A percentile compares a stretch with the other conserved stretches of the same genome.
Conservation (phyloP, 1,284 basidiomycete genomes). For the Ganoderma lingzhi region DNA sequence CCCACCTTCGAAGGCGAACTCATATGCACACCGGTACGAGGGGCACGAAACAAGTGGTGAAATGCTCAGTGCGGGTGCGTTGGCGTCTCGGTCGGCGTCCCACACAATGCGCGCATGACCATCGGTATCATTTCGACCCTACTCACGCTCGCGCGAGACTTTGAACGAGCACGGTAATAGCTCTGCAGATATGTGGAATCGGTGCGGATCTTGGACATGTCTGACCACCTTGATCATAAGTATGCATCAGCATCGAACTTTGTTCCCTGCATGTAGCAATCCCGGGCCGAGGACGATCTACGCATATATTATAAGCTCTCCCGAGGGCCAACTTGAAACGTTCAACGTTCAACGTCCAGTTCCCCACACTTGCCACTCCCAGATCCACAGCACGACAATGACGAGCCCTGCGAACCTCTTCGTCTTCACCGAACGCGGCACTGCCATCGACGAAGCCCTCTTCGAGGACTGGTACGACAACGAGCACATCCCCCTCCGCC, state of each 20-base stretch:
- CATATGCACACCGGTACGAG: no score
- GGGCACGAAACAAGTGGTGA: no score
- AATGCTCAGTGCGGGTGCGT: not conserved
- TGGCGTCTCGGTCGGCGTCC: not conserved
- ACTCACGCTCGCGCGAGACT: not conserved
- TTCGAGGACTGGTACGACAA: constrained; percentile 14
- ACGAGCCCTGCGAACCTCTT: constrained; percentile 8
- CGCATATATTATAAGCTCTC: not conserved
- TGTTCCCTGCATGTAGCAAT: not conserved
- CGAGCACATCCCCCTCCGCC: constrained; percentile 45
- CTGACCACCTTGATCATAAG: not conserved
- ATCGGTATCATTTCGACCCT: not conserved
- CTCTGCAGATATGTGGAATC: not conserved
- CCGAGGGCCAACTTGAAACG: not conserved
- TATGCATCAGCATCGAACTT: not conserved
- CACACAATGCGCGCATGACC: not conserved
- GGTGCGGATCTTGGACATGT: not conserved
- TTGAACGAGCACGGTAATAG: not conserved
- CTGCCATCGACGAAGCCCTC: constrained; percentile 6
- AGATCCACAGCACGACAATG: not conserved
- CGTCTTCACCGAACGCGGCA: constrained; percentile 12
- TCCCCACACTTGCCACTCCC: not conserved
- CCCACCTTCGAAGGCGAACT: no score
- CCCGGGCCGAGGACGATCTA: not conserved
- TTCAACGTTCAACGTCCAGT: not conserved